Evolutionary conservation across 2,329 filamentous ascomycete species (phyloP).

Genomic region (Aspergillus sp.): DNA sequence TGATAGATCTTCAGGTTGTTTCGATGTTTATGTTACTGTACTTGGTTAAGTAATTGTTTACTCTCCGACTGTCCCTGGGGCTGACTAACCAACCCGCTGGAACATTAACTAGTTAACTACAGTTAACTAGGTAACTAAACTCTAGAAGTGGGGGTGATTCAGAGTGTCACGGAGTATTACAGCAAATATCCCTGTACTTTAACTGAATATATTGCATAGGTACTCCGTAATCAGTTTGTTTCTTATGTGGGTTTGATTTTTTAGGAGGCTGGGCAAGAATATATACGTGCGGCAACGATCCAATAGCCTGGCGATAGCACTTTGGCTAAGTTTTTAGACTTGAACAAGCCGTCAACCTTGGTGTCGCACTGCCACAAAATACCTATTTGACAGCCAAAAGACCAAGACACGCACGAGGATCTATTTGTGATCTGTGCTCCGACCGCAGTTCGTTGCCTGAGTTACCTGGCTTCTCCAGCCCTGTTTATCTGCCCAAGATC

Average conservation of each 20-base stretch:
- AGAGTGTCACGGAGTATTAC: not conserved
- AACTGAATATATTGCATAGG: no score
- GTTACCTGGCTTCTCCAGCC: constrained; percentile 19
- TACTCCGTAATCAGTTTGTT: no score
- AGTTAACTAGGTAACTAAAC: no score
- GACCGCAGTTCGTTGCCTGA: constrained; percentile 20
- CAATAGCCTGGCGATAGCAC: no score
- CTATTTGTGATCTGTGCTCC: not conserved
- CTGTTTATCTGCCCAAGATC: constrained; percentile 22
- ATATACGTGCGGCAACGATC: no score
- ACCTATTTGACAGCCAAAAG: not conserved
- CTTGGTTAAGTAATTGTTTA: not conserved
- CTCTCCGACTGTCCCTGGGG: not conserved
- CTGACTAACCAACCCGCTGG: not conserved
- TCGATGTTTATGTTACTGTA: not conserved
- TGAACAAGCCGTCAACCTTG: not conserved
- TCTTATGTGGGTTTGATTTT: no score
- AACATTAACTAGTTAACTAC: no score
- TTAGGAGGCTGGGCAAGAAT: no score
- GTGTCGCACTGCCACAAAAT: not conserved
- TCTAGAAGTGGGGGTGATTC: not conserved
- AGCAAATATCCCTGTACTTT: no score
- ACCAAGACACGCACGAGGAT: not conserved
- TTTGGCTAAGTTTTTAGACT: not conserved
- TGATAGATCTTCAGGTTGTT: not conserved